Conservation (phyloP, 2,329 filamentous ascomycete genomes). For the Xylariomycetidae sp. region DNA sequence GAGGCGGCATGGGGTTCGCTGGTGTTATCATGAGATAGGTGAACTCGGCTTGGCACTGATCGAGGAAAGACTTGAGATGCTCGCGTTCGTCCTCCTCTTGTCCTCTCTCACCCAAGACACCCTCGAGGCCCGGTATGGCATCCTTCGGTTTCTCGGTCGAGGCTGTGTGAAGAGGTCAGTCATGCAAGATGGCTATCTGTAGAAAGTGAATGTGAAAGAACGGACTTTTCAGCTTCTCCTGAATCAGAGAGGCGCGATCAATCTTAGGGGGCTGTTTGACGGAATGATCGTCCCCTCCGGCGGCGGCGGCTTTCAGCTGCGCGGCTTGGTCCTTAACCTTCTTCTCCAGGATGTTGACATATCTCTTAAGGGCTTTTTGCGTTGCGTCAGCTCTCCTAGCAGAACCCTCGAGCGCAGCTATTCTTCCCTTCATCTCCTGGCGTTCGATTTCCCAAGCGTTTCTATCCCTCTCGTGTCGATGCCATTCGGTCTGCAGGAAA, state of each 20-base stretch:
- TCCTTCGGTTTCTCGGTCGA: conserved; percentile 36
- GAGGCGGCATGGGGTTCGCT: conserved; percentile 60
- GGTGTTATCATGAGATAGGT: conserved; percentile 65
- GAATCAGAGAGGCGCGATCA: conserved; percentile 48
- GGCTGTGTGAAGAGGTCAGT: conserved; percentile 28
- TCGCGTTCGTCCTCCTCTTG: conserved; percentile 39
- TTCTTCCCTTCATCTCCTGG: conserved; percentile 97
- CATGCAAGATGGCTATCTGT: conserved; percentile 7
- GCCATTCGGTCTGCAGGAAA: conserved; percentile 98
- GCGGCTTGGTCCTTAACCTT: conserved; percentile 79
- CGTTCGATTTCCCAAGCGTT: conserved; percentile 99
- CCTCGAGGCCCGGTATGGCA: conserved; percentile 38
- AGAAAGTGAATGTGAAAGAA: too few species aligned
- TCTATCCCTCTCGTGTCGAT: conserved; percentile 92
- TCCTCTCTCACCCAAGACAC: conserved; percentile 21
- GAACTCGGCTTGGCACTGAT: conserved; percentile 62
- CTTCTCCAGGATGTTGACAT: conserved; percentile 82
- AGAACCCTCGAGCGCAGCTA: conserved; percentile 90
- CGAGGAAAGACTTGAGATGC: conserved; percentile 56
- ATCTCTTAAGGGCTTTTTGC: conserved; percentile 85
- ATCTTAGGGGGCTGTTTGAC: conserved; percentile 36
- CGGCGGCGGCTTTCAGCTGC: conserved; percentile 56
- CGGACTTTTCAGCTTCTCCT: conserved; percentile 54
- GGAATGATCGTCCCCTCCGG: conserved; percentile 38
- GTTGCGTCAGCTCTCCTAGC: conserved; percentile 80